Evolutionary conservation across 2,329 filamentous ascomycete genomes (phyloP).

Genomic region (Trichocomaceae sp.): DNA sequence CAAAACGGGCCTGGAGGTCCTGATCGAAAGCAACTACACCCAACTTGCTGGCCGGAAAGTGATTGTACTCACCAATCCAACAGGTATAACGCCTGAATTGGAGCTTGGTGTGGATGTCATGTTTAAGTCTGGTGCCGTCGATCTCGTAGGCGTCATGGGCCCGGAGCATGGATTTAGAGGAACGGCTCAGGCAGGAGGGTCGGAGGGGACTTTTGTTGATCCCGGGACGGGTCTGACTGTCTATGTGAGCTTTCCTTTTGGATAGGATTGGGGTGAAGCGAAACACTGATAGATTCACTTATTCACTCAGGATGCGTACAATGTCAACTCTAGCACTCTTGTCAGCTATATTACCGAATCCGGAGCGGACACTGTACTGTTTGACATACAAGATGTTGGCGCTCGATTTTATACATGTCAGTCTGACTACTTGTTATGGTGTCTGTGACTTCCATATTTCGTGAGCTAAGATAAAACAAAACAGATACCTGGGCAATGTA

Average conservation of each 20-base stretch:
- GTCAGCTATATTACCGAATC: constrained; percentile 8
- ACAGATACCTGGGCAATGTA: constrained; percentile 11
- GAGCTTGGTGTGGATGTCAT: constrained; percentile 11
- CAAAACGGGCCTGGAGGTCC: constrained; percentile 7
- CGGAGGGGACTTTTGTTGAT: constrained; percentile 10
- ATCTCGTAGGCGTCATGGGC: constrained; percentile 10
- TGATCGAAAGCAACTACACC: constrained; percentile 4
- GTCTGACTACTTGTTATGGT: neutral
- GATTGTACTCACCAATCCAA: constrained; percentile 8
- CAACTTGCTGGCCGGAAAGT: constrained; percentile 8
- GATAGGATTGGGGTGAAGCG: no score
- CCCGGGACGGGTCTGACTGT: constrained; percentile 7
- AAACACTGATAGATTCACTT: no score
- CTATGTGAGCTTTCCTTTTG: constrained; percentile 2
- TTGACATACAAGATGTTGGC: constrained; percentile 11
- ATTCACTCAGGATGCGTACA: constrained; percentile 9
- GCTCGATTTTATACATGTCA: constrained; percentile 10
- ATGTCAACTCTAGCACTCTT: constrained; percentile 7
- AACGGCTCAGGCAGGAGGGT: constrained; percentile 9
- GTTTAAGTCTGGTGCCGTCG: constrained; percentile 4
- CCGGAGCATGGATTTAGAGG: constrained; percentile 10
- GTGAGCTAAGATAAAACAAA: no score
- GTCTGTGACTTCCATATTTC: no score
- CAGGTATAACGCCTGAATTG: constrained; percentile 6
- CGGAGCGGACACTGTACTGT: constrained; percentile 8